Evolutionary conservation across 257 asterid species (phyloP).

Genomic region (Coffea eugenioides): DNA sequence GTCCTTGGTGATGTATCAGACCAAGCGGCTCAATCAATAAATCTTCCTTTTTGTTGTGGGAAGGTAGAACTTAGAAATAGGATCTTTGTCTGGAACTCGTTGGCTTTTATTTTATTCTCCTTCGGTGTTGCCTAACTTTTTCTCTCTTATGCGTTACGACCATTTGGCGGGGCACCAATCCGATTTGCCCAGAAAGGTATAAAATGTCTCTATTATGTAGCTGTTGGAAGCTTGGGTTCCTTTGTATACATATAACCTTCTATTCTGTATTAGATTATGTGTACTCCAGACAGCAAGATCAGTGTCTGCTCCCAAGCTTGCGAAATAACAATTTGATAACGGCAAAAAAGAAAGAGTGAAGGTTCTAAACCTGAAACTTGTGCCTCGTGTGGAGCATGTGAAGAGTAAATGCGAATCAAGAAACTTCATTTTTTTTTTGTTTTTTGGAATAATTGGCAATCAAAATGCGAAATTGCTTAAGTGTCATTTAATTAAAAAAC

Average conservation of each 20-base stretch:
- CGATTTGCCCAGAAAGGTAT: not conserved
- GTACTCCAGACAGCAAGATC: not conserved
- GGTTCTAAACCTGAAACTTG: too few species aligned
- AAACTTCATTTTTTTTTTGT: too few species aligned
- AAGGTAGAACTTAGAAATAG: not conserved
- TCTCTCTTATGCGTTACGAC: not conserved
- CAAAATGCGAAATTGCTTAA: not conserved
- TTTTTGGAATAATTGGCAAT: not conserved
- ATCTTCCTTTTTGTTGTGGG: not conserved
- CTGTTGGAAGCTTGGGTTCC: not conserved
- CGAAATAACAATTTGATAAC: not conserved
- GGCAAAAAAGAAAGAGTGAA: too few species aligned
- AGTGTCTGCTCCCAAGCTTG: not conserved
- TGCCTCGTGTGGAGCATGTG: not conserved
- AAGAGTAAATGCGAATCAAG: not conserved
- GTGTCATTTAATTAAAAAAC: too few species aligned
- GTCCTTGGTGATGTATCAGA: not conserved
- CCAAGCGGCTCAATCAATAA: not conserved
- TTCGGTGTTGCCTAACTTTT: not conserved
- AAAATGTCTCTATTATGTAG: not conserved
- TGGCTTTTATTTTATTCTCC: not conserved
- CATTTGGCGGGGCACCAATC: not conserved
- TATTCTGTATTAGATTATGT: too few species aligned
- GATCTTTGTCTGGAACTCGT: not conserved
- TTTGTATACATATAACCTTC: not conserved